These are phyloP conservation scores for Colletotrichum scovillei DNA, from an alignment of 2,329 filamentous ascomycete species.

Conservation along the genomic window DNA sequence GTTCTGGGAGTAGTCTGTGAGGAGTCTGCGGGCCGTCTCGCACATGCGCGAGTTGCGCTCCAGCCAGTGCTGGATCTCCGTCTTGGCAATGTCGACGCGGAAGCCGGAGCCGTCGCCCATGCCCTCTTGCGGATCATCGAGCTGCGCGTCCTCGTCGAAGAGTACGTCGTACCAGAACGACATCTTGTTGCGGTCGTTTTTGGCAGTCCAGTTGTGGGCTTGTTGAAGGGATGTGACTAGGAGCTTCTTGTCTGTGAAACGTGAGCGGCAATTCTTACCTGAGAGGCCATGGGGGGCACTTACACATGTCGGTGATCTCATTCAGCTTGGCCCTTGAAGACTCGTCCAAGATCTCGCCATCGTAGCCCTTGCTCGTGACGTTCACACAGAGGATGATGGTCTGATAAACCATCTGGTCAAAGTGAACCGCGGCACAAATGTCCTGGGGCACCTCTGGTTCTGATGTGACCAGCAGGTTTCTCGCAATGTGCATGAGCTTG, in stretches of 20 bases:
- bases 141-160: slow-evolving; percentile 66
- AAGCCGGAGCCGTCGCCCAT: slow-evolving; percentile 65
- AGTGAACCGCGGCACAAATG: slow-evolving; percentile 71
- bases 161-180: slow-evolving; percentile 75
- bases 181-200: slow-evolving; percentile 78
- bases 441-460: slow-evolving; percentile 75
- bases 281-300: slow-evolving; percentile 40
- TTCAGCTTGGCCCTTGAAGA: slow-evolving; percentile 66
- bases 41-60: slow-evolving; percentile 70
- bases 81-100: slow-evolving; percentile 66
- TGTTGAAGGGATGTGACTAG: slow-evolving; percentile 75
- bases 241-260: slow-evolving; percentile 68
- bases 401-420: slow-evolving; percentile 75
- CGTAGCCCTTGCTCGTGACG: slow-evolving; percentile 75
- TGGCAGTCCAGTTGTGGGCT: slow-evolving; percentile 76
- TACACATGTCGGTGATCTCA: slow-evolving; percentile 74
- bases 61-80: slow-evolving; percentile 72
- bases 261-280: slow-evolving; percentile 35
- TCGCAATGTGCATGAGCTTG: slow-evolving; percentile 74
- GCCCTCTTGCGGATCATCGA: slow-evolving; percentile 61
- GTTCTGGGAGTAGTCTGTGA: slow-evolving; percentile 65
- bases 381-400: slow-evolving; percentile 74
- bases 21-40: slow-evolving; percentile 63
- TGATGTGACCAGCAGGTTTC: slow-evolving; percentile 72
- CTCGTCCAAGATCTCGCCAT: slow-evolving; percentile 72